Evolutionary conservation across 345 rosid genomes (phyloP), one percentile per base, ranked within the genome.

Genomic region (Citrus sp.): DNA sequence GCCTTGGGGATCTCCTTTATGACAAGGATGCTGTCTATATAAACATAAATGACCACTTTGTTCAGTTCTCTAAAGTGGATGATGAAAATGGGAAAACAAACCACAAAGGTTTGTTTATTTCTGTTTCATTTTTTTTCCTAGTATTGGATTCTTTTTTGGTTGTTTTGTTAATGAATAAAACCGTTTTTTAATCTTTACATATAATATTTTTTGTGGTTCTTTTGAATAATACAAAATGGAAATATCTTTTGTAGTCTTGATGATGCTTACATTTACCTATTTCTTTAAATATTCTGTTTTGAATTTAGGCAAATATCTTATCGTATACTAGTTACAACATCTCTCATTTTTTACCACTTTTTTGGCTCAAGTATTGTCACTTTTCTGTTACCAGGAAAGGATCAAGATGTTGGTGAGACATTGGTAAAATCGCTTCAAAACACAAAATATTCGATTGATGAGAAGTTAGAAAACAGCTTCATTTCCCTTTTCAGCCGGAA

Each of bases 21-120:
- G 98, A 96, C 82, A 94, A 94, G 81, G 99, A 96, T 89, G 99
- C 99, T 27, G 97, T 96, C 83, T 96, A 94, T 87, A 94, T 94
- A 84, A 88, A 92, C 86, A 89, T 94, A 79, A 93, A 94, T 78
- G 97, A 94, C 63, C 97, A 92, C 78, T 84, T 92, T 78, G 97
- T 96, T 80, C 98, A 96, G 83, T 96, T 80, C 72, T 94, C 99
- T 77, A 89, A 92, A 79, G 84, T 80, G 75, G 95, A 93, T 61
- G 82, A 85, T 70, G 95, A 86, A 80, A 84, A 79, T 61, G 94
- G 78, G 19, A 91, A 81, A 68, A 72, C 82, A 71, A 54, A 86
- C 62, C 79, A n/a, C 49, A 90, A 92, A 94, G 99, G 97, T 95
- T 67, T 77, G 56, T 30, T 72, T 42, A n/a, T 58, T 2, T 42